A percentile compares a stretch with the other conserved stretches of the same genome.
phyloP scores from a whole-genome alignment of 176 grass and related monocot species.

The Luzula sylvatica region DNA sequence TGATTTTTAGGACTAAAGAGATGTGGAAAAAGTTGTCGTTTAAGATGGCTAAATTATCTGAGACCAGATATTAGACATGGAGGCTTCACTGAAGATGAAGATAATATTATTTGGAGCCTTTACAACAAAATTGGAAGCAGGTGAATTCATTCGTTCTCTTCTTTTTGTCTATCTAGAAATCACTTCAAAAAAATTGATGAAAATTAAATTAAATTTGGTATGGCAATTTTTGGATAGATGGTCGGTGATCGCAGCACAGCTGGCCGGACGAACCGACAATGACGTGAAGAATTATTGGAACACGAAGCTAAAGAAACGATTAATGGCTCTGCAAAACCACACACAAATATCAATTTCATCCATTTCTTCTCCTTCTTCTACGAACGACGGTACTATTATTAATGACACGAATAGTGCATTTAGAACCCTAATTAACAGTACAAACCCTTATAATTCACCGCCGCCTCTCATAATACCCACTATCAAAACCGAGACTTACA shows the following conservation, averaged over 20 bases:
- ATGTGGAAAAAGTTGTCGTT: slow-evolving; percentile 80
- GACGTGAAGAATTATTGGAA: slow-evolving; percentile 42
- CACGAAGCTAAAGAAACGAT: slow-evolving; percentile 45
- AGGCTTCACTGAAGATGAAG: slow-evolving; percentile 76
- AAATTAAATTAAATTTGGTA: neutral
- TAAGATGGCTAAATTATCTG: slow-evolving; percentile 96
- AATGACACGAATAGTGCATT: slow-evolving; percentile 5
- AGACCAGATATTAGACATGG: slow-evolving; percentile 75
- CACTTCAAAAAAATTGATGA: too few species aligned
- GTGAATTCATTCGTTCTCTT: slow-evolving; percentile 21
- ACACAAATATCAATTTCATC: neutral
- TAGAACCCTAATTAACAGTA: neutral
- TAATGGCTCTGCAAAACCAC: slow-evolving; percentile 12
- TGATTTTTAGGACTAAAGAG: slow-evolving; percentile 38
- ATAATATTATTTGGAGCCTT: slow-evolving; percentile 54
- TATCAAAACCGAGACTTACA: slow-evolving; percentile 59
- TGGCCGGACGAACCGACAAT: slow-evolving; percentile 41
- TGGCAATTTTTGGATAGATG: slow-evolving; percentile 30
- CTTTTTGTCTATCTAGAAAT: neutral
- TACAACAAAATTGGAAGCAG: slow-evolving; percentile 70
- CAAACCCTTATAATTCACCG: neutral
- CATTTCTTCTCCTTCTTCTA: neutral
- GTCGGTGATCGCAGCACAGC: slow-evolving; percentile 66
- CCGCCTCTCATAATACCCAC: slow-evolving; percentile 33
- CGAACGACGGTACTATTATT: neutral